Evolutionary conservation across 2,329 filamentous ascomycete species (phyloP).

Genomic region (Colletotrichum lupini): DNA sequence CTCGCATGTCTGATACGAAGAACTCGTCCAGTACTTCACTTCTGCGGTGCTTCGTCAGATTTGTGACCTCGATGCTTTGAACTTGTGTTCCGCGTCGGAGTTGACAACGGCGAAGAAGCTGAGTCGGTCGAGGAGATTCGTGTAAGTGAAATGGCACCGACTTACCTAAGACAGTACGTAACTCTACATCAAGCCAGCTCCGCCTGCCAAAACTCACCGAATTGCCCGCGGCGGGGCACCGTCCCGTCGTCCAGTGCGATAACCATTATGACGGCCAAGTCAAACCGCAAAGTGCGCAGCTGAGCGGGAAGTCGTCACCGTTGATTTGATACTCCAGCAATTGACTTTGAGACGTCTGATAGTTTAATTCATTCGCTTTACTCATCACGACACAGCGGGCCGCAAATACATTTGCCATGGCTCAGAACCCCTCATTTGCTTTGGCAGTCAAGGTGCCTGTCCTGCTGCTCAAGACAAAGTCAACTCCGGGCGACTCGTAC

Average conservation of each 20-base stretch:
- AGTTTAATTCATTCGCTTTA: neutral
- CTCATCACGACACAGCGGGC: neutral
- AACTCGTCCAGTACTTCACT: neutral
- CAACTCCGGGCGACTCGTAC: conserved; percentile 77
- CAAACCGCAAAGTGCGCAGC: neutral
- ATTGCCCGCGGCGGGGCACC: conserved; percentile 7
- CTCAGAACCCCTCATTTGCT: conserved; percentile 28
- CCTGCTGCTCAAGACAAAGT: conserved; percentile 82
- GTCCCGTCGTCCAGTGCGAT: neutral
- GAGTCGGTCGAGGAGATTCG: neutral
- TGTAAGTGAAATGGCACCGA: neutral
- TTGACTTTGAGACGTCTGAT: neutral
- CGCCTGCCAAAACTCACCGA: neutral
- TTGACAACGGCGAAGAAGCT: neutral
- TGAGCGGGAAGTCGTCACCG: neutral
- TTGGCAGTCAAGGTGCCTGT: conserved; percentile 59
- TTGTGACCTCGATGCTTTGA: neutral
- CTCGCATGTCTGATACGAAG: neutral
- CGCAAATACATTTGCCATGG: neutral
- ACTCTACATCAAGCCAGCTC: neutral
- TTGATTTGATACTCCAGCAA: neutral
- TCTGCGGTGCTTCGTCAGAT: neutral
- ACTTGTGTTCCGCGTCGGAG: neutral
- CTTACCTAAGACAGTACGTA: conserved; percentile 21
- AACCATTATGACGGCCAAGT: neutral